phyloP scores from a whole-genome alignment of 805 yeast genomes.

The Scheffersomyces stipitis region DNA sequence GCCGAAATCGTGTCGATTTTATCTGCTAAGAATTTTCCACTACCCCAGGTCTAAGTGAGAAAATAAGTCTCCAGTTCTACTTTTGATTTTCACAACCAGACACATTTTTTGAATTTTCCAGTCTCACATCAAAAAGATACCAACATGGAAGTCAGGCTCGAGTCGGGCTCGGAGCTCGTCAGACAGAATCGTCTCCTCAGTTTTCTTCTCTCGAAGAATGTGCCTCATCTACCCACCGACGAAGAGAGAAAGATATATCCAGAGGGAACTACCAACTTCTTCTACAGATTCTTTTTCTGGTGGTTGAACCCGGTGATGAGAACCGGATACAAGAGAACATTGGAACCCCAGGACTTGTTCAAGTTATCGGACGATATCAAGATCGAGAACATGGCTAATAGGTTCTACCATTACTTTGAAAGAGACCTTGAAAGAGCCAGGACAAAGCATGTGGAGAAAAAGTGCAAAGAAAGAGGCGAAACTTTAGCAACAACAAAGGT shows the following conservation, averaged over 20 bases:
- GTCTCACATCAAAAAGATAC: too few relatives aligned
- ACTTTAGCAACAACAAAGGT: constrained; percentile 20
- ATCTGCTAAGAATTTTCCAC: too few relatives aligned
- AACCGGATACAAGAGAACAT: constrained; percentile 71
- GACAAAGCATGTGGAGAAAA: constrained; percentile 18
- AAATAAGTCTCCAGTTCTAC: too few relatives aligned
- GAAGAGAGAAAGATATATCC: constrained; percentile 53
- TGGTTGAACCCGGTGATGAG: constrained; percentile 66
- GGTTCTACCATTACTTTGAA: constrained; percentile 20
- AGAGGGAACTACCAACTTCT: constrained; percentile 30
- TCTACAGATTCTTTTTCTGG: constrained; percentile 54
- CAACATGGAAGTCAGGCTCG: too few relatives aligned
- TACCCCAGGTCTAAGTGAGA: too few relatives aligned
- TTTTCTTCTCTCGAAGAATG: constrained; percentile 33
- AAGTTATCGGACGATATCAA: constrained; percentile 32
- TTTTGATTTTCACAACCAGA: too few relatives aligned
- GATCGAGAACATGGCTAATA: constrained; percentile 30
- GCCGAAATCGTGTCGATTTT: too few relatives aligned
- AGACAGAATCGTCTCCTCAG: constrained; percentile 36
- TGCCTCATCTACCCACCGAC: constrained; percentile 51
- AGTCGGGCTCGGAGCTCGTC: too few relatives aligned
- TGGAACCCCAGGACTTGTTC: constrained; percentile 63
- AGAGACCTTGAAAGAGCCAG: constrained; percentile 9
- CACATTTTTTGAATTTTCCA: too few relatives aligned
- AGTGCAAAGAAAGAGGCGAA: constrained; percentile 26